Percentiles rank a stretch among this genome's conserved stretches.
phyloP scores from a whole-genome alignment of 1,284 basidiomycete genomes.

The Irpex sp. region DNA sequence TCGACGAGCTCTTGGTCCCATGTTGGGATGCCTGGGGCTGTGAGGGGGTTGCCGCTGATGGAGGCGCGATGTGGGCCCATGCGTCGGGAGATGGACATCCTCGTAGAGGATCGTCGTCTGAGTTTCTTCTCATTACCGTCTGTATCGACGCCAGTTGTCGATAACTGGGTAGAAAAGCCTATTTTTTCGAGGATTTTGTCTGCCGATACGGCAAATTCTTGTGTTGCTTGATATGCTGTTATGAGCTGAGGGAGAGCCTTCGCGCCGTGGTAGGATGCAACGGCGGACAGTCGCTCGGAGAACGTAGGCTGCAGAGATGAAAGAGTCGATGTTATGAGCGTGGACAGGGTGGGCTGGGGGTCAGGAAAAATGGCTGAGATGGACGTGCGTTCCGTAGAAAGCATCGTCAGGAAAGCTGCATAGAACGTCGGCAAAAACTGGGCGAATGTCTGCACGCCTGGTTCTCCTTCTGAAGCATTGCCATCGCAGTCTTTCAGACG shows the following conservation, averaged over 20 bases:
- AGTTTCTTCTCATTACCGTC: constrained; percentile 20
- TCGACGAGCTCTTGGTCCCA: constrained; percentile 90
- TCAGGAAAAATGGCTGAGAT: constrained; percentile 83
- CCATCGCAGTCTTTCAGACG: constrained; percentile 46
- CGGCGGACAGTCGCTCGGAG: constrained; percentile 66
- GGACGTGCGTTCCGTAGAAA: constrained; percentile 69
- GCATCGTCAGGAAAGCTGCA: constrained; percentile 56
- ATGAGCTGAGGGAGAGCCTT: constrained; percentile 69
- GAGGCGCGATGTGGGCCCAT: constrained; percentile 38
- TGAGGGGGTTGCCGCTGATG: constrained; percentile 19
- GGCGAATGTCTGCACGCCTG: constrained; percentile 36
- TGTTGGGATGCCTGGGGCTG: constrained; percentile 33
- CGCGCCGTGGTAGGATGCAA: constrained; percentile 63
- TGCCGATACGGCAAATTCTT: constrained; percentile 72
- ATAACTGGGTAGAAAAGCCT: constrained; percentile 36
- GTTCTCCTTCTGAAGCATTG: constrained; percentile 22
- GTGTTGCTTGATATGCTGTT: constrained; percentile 64
- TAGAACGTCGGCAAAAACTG: constrained; percentile 77
- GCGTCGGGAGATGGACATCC: constrained; percentile 73
- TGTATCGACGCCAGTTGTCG: constrained; percentile 23
- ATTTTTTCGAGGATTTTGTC: constrained; percentile 78
- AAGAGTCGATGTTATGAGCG: constrained; percentile 78
- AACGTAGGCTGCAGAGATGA: constrained; percentile 78
- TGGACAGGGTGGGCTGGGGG: constrained; percentile 68
- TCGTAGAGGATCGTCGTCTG: constrained; percentile 48